These are phyloP conservation scores for Wickerhamiella australiensis DNA, from an alignment of 805 yeast genomes.

Conservation along the genomic window DNA sequence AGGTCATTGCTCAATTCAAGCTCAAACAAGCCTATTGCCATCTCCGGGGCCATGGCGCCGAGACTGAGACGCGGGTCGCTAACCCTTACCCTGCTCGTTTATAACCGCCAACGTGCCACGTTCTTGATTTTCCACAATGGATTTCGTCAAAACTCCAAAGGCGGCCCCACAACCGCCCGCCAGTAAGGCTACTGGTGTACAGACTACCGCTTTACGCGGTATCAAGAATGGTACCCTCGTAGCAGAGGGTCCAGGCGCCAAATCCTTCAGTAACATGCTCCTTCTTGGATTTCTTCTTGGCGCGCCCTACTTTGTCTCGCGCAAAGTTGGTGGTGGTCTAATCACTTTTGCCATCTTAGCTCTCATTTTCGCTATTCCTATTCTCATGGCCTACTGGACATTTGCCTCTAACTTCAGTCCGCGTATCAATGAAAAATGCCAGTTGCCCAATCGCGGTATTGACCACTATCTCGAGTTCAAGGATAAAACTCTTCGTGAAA, in stretches of 20 bases:
- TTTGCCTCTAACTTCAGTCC: constrained; percentile 66
- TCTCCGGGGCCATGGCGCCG: no score
- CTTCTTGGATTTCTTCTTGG: constrained; percentile 39
- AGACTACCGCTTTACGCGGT: constrained; percentile 40
- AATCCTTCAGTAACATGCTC: constrained; percentile 53
- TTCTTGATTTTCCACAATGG: constrained; percentile 23
- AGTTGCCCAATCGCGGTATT: constrained; percentile 64
- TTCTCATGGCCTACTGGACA: constrained; percentile 76
- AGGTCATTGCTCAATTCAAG: no score
- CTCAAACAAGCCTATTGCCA: no score
- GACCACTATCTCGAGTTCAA: constrained; percentile 74
- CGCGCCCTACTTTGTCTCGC: constrained; percentile 51
- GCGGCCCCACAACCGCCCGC: constrained; percentile 36
- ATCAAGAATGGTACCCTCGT: constrained; percentile 80
- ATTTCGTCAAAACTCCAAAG: constrained; percentile 51
- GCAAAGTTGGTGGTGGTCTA: constrained; percentile 57
- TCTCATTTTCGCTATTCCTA: constrained; percentile 48
- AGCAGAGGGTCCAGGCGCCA: constrained; percentile 83
- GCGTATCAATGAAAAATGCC: constrained; percentile 63
- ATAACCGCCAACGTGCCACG: background rate
- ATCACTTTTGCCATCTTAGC: constrained; percentile 51
- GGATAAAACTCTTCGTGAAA: constrained; percentile 51
- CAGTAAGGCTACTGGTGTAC: constrained; percentile 37
- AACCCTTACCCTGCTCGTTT: background rate
- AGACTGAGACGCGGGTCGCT: no score